Evolutionary conservation across 148 eudicot genomes (phyloP).

Genomic region (Heliosperma pusillum): DNA sequence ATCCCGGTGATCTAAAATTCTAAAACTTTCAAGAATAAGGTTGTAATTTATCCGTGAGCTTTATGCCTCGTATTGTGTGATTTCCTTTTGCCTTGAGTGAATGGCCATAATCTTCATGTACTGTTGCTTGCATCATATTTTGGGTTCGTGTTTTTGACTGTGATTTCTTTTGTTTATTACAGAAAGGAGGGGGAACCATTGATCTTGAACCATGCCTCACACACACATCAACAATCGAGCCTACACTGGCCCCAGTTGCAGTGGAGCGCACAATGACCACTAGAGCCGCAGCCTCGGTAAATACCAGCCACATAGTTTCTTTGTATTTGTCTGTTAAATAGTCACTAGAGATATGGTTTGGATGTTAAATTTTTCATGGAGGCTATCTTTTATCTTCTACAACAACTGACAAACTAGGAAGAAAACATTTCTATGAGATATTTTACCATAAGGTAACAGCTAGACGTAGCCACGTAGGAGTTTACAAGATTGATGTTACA

Average conservation of each 20-base stretch:
- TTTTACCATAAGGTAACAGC: background rate
- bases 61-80: background rate
- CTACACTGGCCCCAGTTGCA: constrained; percentile 96
- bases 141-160: background rate
- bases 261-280: constrained; percentile 99
- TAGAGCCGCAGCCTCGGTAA: constrained; percentile 98
- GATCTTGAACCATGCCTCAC: constrained; percentile 91
- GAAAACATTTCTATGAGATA: background rate
- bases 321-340: constrained; percentile 2
- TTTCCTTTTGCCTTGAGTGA: background rate
- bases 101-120: background rate
- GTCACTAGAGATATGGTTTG: background rate
- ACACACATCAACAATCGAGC: constrained; percentile 92
- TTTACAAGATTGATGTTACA: background rate
- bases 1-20: background rate
- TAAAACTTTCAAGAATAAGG: background rate
- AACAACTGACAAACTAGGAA: background rate
- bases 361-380: background rate
- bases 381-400: background rate
- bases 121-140: background rate
- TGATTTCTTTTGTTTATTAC: constrained; percentile 19
- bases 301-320: background rate
- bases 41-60: background rate
- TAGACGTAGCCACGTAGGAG: background rate
- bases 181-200: constrained; percentile 91